A percentile compares a stretch with the other conserved stretches of the same genome.
Evolutionary conservation across 2,329 filamentous ascomycete genomes (phyloP).

Genomic region (Trichoderma breve): DNA sequence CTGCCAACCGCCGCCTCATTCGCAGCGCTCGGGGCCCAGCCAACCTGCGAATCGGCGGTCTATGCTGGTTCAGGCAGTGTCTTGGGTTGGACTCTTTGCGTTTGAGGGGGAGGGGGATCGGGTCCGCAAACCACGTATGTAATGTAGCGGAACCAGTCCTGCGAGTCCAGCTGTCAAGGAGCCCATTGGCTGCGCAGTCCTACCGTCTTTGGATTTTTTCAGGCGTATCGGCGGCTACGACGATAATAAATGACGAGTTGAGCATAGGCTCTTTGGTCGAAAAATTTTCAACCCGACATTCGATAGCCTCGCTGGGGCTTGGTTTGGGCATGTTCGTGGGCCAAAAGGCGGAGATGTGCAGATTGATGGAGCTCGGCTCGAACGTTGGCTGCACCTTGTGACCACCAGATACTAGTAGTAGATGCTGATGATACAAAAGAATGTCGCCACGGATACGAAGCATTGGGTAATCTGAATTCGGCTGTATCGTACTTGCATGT

Average conservation of each 20-base stretch:
- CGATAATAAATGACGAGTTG: background rate
- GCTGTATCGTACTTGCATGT: background rate
- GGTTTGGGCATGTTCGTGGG: background rate
- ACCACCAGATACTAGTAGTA: background rate
- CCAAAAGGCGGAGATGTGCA: conserved; percentile 4
- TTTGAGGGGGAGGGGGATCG: background rate
- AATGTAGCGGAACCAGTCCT: conserved; percentile 6
- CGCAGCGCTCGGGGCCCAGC: conserved; percentile 3
- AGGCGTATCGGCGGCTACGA: conserved; percentile 10
- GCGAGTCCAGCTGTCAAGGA: conserved; percentile 17
- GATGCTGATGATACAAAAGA: background rate
- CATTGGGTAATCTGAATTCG: background rate
- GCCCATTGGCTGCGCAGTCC: conserved; percentile 5
- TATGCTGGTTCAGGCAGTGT: background rate
- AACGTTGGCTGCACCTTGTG: conserved; percentile 6
- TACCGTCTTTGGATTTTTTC: background rate
- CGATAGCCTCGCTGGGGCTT: background rate
- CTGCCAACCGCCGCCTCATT: background rate
- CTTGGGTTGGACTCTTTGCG: background rate
- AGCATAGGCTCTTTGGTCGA: background rate
- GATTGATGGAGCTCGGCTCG: background rate
- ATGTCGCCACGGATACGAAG: background rate
- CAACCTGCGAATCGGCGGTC: background rate
- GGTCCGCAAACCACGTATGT: conserved; percentile 13
- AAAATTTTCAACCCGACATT: background rate